phyloP scores from a whole-genome alignment of 805 yeast species.

The Pichia californica region DNA sequence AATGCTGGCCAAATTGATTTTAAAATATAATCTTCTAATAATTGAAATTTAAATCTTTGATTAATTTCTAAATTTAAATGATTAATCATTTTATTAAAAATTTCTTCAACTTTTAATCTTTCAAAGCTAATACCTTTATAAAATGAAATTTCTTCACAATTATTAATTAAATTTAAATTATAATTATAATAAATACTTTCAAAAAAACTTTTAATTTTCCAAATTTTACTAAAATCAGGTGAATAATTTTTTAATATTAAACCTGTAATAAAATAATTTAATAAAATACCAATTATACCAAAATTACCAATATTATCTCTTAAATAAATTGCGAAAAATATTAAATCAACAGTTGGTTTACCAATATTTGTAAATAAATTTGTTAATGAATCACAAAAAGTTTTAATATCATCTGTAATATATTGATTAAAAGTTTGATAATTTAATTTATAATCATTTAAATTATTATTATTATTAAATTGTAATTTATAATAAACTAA shows the following conservation, averaged over 20 bases:
- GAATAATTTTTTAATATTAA: conserved; percentile 62
- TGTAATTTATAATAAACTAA: conserved; percentile 79
- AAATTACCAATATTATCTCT: conserved; percentile 80
- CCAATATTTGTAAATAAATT: conserved; percentile 84
- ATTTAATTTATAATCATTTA: conserved; percentile 30
- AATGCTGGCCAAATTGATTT: conserved; percentile 93
- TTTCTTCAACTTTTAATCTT: conserved; percentile 52
- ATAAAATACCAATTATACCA: conserved; percentile 77
- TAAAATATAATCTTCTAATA: conserved; percentile 78
- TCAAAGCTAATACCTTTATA: conserved; percentile 85
- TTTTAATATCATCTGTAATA: conserved; percentile 76
- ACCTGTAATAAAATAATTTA: conserved; percentile 78
- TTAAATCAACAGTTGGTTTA: conserved; percentile 81
- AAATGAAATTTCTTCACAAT: conserved; percentile 90
- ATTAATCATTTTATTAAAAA: conserved; percentile 47
- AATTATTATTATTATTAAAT: conserved; percentile 45
- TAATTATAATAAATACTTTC: conserved; percentile 88
- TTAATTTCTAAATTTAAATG: conserved; percentile 33
- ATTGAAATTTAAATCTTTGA: conserved; percentile 63
- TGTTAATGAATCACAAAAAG: conserved; percentile 75
- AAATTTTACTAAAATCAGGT: conserved; percentile 78
- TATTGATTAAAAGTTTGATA: conserved; percentile 75
- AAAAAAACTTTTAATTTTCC: conserved; percentile 64
- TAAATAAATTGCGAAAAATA: conserved; percentile 77
- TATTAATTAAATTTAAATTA: conserved; percentile 77